These are phyloP conservation scores for Huntiella abstrusa DNA, from an alignment of 2,329 filamentous ascomycete genomes.

Conservation along the genomic window DNA sequence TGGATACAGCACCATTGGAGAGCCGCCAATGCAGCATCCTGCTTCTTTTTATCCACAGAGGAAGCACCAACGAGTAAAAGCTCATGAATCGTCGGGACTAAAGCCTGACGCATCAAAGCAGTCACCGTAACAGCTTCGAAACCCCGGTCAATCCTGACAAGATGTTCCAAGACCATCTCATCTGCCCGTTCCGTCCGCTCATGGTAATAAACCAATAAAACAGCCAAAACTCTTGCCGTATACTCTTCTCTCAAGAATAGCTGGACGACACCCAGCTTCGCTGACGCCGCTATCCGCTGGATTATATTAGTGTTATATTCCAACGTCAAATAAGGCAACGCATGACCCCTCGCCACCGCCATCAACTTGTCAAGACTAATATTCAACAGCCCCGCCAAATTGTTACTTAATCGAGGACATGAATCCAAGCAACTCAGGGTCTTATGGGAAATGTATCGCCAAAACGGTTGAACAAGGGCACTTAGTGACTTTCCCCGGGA, in stretches of 20 bases:
- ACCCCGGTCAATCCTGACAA: conserved; percentile 49
- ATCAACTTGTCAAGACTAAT: conserved; percentile 60
- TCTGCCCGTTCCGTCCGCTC: conserved; percentile 39
- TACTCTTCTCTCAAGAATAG: conserved; percentile 15
- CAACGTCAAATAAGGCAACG: conserved; percentile 71
- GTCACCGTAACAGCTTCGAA: conserved; percentile 49
- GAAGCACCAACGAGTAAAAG: conserved; percentile 56
- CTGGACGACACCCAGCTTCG: neutral
- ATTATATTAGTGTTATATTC: conserved; percentile 62
- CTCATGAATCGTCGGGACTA: conserved; percentile 58
- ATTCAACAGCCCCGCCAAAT: conserved; percentile 63
- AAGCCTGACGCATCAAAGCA: conserved; percentile 54
- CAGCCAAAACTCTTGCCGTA: conserved; percentile 39
- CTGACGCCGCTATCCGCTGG: conserved; percentile 59
- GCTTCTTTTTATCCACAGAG: conserved; percentile 41
- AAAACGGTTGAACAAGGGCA: conserved; percentile 68
- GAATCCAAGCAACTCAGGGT: conserved; percentile 65
- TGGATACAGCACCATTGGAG: conserved; percentile 28
- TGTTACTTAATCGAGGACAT: conserved; percentile 63
- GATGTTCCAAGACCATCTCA: conserved; percentile 44
- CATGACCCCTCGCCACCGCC: conserved; percentile 56
- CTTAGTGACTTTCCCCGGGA: conserved; percentile 40
- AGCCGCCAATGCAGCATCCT: conserved; percentile 24
- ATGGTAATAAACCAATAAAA: conserved; percentile 38
- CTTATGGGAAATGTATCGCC: conserved; percentile 65